Base-by-base conservation (phyloP, 306 rosid genomes). In the Malus asiatica region DNA sequence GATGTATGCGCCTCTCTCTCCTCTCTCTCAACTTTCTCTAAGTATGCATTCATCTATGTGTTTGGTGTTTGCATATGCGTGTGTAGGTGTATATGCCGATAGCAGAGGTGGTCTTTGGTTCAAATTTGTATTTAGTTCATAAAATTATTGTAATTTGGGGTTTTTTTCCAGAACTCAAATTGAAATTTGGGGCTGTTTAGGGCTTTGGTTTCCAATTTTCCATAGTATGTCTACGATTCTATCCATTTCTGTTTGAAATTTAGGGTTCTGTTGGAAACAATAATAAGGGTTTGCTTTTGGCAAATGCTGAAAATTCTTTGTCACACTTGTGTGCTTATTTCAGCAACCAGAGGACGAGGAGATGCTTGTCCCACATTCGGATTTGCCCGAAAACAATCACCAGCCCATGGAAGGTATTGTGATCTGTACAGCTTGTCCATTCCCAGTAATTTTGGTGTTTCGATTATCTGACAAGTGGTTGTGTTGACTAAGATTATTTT, bases 281-380 rank as follows among this genome's bases (percentile, higher is more conserved):
- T 84, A 51, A 62, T 42, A 73, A 27, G 65, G 73, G 68, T 81
- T 86, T 71, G 62, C 64, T 62, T 70, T 78, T 72, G 68, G 75
- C 64, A 53, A 77, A 73, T 29, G 75, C 79, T 83, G 68, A 72
- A 76, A 76, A 81, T 69, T 68, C 72, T 62, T 79, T 63, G 22
- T 52, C 38, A 30, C 0, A 62, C 44, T 68, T 75, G 16, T 72
- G 71, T 71, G 8, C 11, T 82, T 80, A 76, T 81, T 80, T 73
- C 90, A 88, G 92, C 96, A 84, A 85, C 96, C 86, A 80, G 97
- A 92, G 83, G 98, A 93, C 67, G 98, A 93, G 80, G 98, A 90
- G 94, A 93, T 89, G 93, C 98, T 93, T 62, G 94, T 90, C 4
- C 93, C 94, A 27, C 88, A 84, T 78, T 82, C 94, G 3, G 96